These are phyloP conservation scores for Pyricularia grisea DNA, from an alignment of 2,329 filamentous ascomycete species.

Conservation along the genomic window DNA sequence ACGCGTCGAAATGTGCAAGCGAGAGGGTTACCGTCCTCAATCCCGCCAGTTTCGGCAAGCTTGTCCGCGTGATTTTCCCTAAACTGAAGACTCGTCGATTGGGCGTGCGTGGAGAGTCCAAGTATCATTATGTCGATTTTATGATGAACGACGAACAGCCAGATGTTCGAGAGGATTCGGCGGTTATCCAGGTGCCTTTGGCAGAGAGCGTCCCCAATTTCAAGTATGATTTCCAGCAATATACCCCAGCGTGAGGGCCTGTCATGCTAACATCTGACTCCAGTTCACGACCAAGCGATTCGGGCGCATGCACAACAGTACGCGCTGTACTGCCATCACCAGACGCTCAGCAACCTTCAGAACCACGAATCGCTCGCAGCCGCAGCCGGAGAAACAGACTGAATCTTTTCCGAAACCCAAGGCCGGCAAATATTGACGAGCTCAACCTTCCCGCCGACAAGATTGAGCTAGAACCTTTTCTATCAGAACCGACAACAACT, in stretches of 20 bases:
- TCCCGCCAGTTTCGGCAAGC: constrained; percentile 93
- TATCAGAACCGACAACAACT: constrained; percentile 48
- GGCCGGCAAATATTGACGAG: constrained; percentile 46
- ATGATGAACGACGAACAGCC: constrained; percentile 47
- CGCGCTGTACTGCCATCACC: constrained; percentile 28
- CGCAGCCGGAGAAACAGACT: constrained; percentile 14
- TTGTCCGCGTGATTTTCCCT: constrained; percentile 92
- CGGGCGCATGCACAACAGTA: constrained; percentile 3
- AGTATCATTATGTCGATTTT: constrained; percentile 87
- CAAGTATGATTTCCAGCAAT: constrained; percentile 29
- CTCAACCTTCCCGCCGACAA: constrained; percentile 48
- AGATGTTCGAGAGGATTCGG: constrained; percentile 34
- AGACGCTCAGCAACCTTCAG: constrained; percentile 10
- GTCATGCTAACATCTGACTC: neutral
- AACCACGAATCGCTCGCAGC: constrained; percentile 15
- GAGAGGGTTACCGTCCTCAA: constrained; percentile 93
- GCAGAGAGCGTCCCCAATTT: constrained; percentile 39
- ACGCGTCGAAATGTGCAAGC: constrained; percentile 84
- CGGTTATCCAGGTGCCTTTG: constrained; percentile 37
- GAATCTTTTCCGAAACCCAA: constrained; percentile 52
- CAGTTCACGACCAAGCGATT: constrained; percentile 15
- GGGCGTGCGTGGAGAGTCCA: constrained; percentile 91
- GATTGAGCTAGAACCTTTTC: constrained; percentile 48
- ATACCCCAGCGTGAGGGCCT: neutral
- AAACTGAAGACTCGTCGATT: constrained; percentile 87